Percentiles rank a stretch among this genome's conserved stretches.
phyloP scores from a whole-genome alignment of 202 grass and related monocot species.

The Schoenoplectus triqueter region DNA sequence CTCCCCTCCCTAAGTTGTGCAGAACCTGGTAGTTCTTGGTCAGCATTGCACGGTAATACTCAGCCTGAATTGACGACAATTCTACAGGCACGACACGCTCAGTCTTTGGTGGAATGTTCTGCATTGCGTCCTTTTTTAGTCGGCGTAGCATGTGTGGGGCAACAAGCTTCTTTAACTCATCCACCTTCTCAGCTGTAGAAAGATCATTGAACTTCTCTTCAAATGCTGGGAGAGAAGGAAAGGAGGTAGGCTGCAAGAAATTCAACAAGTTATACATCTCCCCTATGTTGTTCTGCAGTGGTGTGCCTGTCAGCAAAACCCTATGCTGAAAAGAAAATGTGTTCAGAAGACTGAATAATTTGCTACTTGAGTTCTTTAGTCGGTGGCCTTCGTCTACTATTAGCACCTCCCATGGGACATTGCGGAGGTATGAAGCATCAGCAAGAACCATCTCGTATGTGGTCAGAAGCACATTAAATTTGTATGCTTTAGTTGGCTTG shows the following conservation, averaged over 20 bases:
- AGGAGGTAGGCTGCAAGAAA: slow-evolving; percentile 94
- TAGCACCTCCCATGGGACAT: slow-evolving; percentile 95
- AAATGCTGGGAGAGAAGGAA: slow-evolving; percentile 88
- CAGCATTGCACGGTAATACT: slow-evolving; percentile 99
- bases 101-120: slow-evolving; percentile 97
- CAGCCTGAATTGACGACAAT: slow-evolving; percentile 93
- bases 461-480: slow-evolving; percentile 93
- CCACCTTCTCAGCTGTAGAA: slow-evolving; percentile 93
- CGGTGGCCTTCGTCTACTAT: slow-evolving; percentile 98
- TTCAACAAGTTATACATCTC: slow-evolving; percentile 99
- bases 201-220: slow-evolving; percentile 99
- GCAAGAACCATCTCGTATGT: slow-evolving; percentile 99
- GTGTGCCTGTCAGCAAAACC: slow-evolving; percentile 96
- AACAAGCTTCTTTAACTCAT: slow-evolving; percentile 99
- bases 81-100: slow-evolving; percentile 96
- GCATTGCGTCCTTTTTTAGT: slow-evolving; percentile 98
- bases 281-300: slow-evolving; percentile 97
- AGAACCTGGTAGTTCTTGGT: slow-evolving; percentile 98
- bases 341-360: slow-evolving; percentile 96
- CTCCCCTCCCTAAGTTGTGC: slow-evolving; percentile 76
- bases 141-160: slow-evolving; percentile 97
- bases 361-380: slow-evolving; percentile 96
- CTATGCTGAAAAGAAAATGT: slow-evolving; percentile 91
- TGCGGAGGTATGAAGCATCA: slow-evolving; percentile 85
- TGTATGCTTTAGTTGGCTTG: slow-evolving; percentile 60